A percentile compares a stretch with the other conserved stretches of the same genome.
Evolutionary conservation across 192 early-diverging fungal species (phyloP).

Genomic region (Coemansia sp.): DNA sequence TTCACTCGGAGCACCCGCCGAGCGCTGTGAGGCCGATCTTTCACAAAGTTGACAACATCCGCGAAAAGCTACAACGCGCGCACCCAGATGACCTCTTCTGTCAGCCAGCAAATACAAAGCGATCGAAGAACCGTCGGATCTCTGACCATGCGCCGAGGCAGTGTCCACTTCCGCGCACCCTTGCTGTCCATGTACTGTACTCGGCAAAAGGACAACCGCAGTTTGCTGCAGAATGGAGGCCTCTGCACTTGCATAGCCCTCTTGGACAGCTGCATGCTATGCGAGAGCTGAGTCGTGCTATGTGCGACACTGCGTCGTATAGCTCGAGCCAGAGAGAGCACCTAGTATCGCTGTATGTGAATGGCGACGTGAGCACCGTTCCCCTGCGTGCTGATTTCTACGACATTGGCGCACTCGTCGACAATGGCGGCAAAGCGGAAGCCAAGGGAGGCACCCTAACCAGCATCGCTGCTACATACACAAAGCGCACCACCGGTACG

Average conservation of each 20-base stretch:
- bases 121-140: background rate
- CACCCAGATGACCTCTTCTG: constrained; percentile 34
- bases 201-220: background rate
- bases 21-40: constrained; percentile 12
- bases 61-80: constrained; percentile 9
- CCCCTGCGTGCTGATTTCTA: constrained; percentile 47
- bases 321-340: constrained; percentile 10
- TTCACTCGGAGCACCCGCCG: constrained; percentile 30
- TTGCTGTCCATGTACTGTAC: background rate
- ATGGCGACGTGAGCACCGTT: constrained; percentile 12
- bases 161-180: constrained; percentile 20
- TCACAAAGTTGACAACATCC: constrained; percentile 30
- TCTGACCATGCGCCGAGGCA: constrained; percentile 1
- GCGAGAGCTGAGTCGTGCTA: constrained; percentile 26
- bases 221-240: constrained; percentile 7
- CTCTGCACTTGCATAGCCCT: constrained; percentile 14
- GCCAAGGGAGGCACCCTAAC: background rate
- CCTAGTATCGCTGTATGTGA: constrained; percentile 20
- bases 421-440: constrained; percentile 5
- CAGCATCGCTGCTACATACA: background rate
- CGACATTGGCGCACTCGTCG: constrained; percentile 37
- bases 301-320: constrained; percentile 7
- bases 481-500: constrained; percentile 6
- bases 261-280: constrained; percentile 28
- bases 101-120: constrained; percentile 6